Conservation (phyloP, 176 grass and related monocot genomes). For the Musa acuminata region DNA sequence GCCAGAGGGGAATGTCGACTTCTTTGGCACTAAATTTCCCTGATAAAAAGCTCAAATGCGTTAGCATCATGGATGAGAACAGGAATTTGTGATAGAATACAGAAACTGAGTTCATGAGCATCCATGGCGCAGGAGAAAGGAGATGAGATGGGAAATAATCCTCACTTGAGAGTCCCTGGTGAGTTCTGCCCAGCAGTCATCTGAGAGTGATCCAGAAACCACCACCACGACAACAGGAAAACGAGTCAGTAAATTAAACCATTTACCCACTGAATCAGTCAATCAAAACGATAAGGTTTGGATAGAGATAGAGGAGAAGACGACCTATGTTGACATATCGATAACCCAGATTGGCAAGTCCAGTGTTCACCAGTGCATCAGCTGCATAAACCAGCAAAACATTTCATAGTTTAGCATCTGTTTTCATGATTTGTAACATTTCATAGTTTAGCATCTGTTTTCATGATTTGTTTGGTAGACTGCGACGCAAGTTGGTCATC, state of each 20-base stretch:
- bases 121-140: background rate
- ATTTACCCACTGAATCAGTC: background rate
- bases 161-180: conserved; percentile 63
- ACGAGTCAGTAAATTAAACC: background rate
- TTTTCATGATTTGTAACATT: no score
- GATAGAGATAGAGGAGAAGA: background rate
- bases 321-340: conserved; percentile 79
- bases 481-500: background rate
- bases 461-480: background rate
- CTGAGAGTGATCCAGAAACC: conserved; percentile 26
- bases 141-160: background rate
- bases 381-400: conserved; percentile 33
- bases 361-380: conserved; percentile 69
- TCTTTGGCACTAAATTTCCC: conserved; percentile 65
- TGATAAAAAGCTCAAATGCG: conserved; percentile 10
- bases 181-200: conserved; percentile 92
- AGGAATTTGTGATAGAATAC: background rate
- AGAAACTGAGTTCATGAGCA: background rate
- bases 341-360: conserved; percentile 68
- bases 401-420: background rate
- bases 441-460: no score
- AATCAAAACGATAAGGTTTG: background rate
- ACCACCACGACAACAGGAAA: background rate
- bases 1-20: conserved; percentile 60
- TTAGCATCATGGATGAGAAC: background rate